Percentiles rank a stretch among this genome's conserved stretches.
Evolutionary conservation across 768 basidiomycete species (phyloP).

Genomic region (Auricularia cornea): DNA sequence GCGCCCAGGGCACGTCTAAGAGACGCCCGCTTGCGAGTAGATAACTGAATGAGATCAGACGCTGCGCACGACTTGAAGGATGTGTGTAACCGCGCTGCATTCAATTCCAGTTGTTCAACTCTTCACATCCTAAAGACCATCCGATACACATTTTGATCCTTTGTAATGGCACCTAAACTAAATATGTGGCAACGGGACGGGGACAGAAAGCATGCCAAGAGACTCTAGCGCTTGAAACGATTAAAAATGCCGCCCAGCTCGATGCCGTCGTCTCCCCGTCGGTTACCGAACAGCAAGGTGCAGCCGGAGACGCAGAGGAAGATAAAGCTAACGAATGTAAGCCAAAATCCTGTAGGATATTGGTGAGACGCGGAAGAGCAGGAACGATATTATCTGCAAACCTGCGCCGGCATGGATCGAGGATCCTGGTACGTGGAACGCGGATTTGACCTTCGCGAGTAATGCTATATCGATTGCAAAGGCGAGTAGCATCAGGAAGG

Average conservation of each 20-base stretch:
- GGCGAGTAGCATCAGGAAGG: conserved; percentile 57
- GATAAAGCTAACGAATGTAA: conserved; percentile 62
- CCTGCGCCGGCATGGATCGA: conserved; percentile 56
- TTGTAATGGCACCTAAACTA: no score
- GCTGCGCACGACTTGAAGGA: no score
- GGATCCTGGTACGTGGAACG: conserved; percentile 41
- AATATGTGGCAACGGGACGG: not conserved
- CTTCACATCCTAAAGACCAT: no score
- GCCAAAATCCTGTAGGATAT: conserved; percentile 55
- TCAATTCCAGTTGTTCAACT: no score
- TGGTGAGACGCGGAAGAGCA: no score
- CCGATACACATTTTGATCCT: no score
- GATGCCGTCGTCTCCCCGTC: conserved; percentile 20
- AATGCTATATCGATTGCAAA: conserved; percentile 74
- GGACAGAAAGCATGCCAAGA: not conserved
- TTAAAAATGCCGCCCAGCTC: not conserved
- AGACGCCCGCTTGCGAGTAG: no score
- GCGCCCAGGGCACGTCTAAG: no score
- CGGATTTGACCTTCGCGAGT: conserved; percentile 39
- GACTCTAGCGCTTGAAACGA: not conserved
- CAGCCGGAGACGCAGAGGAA: conserved; percentile 56
- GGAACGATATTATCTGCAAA: no score
- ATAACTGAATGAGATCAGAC: no score
- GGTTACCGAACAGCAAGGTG: conserved; percentile 62
- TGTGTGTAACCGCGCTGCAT: no score